phyloP scores from a whole-genome alignment of 176 grass and related monocot species.

The Carex littledalei region DNA sequence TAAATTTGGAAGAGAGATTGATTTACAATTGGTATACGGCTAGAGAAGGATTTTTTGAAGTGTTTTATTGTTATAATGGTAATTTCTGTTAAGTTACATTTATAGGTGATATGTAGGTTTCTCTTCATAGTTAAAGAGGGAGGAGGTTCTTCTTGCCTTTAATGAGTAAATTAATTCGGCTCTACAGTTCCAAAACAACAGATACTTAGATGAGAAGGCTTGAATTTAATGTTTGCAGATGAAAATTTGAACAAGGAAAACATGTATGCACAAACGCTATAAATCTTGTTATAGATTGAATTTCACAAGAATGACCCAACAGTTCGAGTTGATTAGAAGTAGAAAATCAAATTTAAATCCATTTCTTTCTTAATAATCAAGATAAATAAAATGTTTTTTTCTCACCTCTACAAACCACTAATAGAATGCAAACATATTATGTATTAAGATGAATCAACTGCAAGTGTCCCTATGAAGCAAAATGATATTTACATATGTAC shows the following conservation, averaged over 20 bases:
- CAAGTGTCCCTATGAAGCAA: too few relatives aligned
- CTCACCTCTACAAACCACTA: too few relatives aligned
- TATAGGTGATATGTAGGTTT: constrained; percentile 2
- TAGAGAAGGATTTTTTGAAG: not conserved
- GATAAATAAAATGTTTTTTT: too few relatives aligned
- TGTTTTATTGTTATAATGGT: not conserved
- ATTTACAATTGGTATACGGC: not conserved
- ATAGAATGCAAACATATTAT: too few relatives aligned
- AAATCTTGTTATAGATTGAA: not conserved
- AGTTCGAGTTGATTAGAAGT: not conserved
- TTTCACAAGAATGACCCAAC: not conserved
- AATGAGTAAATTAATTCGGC: constrained; percentile 3
- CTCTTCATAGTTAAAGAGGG: not conserved
- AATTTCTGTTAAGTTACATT: not conserved
- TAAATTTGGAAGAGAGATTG: not conserved
- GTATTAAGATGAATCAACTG: too few relatives aligned
- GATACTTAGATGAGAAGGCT: too few relatives aligned
- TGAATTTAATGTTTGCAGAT: too few relatives aligned
- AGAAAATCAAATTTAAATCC: too few relatives aligned
- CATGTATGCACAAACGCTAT: not conserved
- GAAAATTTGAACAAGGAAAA: too few relatives aligned
- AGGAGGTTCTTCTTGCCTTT: not conserved
- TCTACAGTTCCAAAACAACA: too few relatives aligned
- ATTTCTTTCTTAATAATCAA: too few relatives aligned
- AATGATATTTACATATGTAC: too few relatives aligned